These are phyloP conservation scores for Penicillium palitans DNA, from an alignment of 2,329 filamentous ascomycete genomes.

Conservation along the genomic window DNA sequence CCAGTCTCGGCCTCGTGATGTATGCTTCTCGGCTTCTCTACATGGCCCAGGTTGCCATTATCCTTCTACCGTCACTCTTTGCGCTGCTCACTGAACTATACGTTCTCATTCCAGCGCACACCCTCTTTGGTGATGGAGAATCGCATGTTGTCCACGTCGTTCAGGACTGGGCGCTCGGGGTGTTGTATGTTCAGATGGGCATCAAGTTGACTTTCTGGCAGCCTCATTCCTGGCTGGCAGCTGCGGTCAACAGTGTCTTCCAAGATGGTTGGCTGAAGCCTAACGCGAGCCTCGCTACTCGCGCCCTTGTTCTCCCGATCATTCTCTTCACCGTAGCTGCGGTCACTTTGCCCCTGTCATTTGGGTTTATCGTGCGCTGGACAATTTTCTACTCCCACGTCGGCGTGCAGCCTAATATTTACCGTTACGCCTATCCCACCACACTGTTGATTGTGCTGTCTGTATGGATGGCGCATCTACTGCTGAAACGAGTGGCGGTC, in stretches of 20 bases:
- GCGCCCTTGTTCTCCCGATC: slow-evolving; percentile 80
- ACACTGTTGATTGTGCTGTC: slow-evolving; percentile 57
- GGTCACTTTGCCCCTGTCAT: slow-evolving; percentile 62
- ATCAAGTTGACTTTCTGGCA: slow-evolving; percentile 68
- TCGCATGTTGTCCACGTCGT: slow-evolving; percentile 69
- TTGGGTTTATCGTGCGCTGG: slow-evolving; percentile 56
- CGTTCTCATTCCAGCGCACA: slow-evolving; percentile 80
- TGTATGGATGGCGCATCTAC: slow-evolving; percentile 42
- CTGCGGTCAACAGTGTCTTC: slow-evolving; percentile 72
- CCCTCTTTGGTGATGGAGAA: slow-evolving; percentile 58
- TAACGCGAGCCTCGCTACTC: slow-evolving; percentile 74
- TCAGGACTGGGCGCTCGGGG: slow-evolving; percentile 89
- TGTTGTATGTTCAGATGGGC: slow-evolving; percentile 83
- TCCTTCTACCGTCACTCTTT: slow-evolving; percentile 80
- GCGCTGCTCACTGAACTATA: slow-evolving; percentile 85
- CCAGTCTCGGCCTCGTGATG: slow-evolving; percentile 19
- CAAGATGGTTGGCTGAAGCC: slow-evolving; percentile 76
- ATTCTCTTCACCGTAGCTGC: slow-evolving; percentile 62
- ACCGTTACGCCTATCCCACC: slow-evolving; percentile 73
- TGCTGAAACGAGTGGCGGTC: slow-evolving; percentile 60
- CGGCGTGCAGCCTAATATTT: slow-evolving; percentile 48
- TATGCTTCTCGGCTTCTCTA: slow-evolving; percentile 63
- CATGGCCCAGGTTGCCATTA: slow-evolving; percentile 69
- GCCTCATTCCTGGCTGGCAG: slow-evolving; percentile 68
- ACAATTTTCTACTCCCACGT: slow-evolving; percentile 37